phyloP scores from a whole-genome alignment of 2,329 filamentous ascomycete genomes.

The Cercospora brassicicola region DNA sequence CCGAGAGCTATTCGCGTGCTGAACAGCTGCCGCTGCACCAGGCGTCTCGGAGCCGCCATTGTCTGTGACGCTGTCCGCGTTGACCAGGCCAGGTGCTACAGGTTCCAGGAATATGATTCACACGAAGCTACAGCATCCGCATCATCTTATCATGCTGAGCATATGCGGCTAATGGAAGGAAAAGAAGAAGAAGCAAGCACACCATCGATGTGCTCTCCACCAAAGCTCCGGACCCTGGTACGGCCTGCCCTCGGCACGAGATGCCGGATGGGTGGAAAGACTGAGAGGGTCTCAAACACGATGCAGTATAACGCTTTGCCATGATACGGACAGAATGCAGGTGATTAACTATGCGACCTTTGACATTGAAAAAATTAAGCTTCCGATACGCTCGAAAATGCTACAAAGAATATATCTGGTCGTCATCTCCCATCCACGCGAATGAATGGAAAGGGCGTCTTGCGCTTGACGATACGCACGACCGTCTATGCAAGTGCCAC shows the following conservation, averaged over 20 bases:
- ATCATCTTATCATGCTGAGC: background rate
- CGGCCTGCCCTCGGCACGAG: background rate
- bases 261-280: background rate
- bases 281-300: background rate
- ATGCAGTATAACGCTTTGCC: background rate
- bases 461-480: background rate
- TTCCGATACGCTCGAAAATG: background rate
- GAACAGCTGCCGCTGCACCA: constrained; percentile 24
- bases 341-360: background rate
- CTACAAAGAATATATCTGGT: background rate
- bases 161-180: background rate
- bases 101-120: background rate
- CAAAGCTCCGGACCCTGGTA: background rate
- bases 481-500: background rate
- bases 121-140: background rate
- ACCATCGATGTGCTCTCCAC: background rate
- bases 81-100: background rate
- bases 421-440: background rate
- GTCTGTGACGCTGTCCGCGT: constrained; percentile 33
- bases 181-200: background rate
- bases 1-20: constrained; percentile 16
- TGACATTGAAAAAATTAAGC: background rate
- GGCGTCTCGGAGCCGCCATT: constrained; percentile 29
- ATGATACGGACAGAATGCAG: background rate
- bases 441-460: background rate